Evolutionary conservation across 352 stramenopile genomes (phyloP), one percentile per base, ranked within the genome.

Genomic region (Sclerospora graminicola): DNA sequence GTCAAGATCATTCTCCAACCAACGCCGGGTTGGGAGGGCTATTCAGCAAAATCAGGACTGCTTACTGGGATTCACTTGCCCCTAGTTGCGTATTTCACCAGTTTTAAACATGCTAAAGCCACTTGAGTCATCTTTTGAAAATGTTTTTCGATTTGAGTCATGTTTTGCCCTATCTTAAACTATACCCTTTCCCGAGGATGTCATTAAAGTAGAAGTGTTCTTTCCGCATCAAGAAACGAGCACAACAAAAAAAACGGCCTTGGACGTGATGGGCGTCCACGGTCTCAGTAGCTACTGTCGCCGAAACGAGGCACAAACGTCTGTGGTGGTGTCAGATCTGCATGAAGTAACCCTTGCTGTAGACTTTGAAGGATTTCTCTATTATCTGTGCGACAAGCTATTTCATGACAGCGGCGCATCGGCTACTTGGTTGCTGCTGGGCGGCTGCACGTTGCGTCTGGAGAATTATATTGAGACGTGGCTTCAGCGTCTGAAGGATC

Each of bases 321-420:
- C 77, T 7, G 52, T 50, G 8, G 37, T 51, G 15, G 46, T 48
- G 39, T 21, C 31, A 4, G 53, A 76, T 8, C 61, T 88, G 21
- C 48, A 45, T 14, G 73, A 85, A 41, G 65, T 82, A 37, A 89
- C 80, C 23, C 66, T 92, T 4, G 80, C 76, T 11, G 76, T 92
- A 31, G 80, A 92, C 49, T 84, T 87, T 42, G 71, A 82, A 15
- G 79, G 77, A 14, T 89, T 89, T 48, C 64, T 89, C 21, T 86
- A 81, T 45, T 60, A 73, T 40, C 38, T 82, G 13, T 92, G 78
- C 44, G 64, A 89, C 14, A 51, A 72, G 24, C 35, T 89, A 15
- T 74, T 51, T 38, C 28, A 51, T 5, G 52, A 85, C 35, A 36
- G n/a, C 23, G 40, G 62, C 27, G 30, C 57, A 13, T 44, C 57